Evolutionary conservation across 2,329 filamentous ascomycete species (phyloP).

Genomic region (Penicillium sp.): DNA sequence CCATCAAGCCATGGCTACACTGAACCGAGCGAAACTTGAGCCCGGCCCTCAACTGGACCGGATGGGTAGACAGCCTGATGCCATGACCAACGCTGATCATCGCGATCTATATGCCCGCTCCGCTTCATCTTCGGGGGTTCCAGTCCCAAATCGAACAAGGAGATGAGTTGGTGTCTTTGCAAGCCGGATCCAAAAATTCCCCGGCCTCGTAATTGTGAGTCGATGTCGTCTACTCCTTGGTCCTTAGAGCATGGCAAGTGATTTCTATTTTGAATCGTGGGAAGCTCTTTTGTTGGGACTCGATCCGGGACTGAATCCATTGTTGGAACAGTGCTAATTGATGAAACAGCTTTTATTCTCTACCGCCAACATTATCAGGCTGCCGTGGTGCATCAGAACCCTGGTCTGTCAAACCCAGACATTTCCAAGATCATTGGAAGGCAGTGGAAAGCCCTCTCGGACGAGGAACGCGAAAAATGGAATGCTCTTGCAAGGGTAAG

Average conservation of each 20-base stretch:
- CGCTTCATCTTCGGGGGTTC: constrained; percentile 28
- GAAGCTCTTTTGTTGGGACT: constrained; percentile 15
- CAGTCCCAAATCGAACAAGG: constrained; percentile 35
- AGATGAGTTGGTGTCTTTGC: constrained; percentile 60
- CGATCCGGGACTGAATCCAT: not conserved
- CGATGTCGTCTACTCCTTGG: constrained; percentile 15
- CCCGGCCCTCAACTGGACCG: not conserved
- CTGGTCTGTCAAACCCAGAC: constrained; percentile 88
- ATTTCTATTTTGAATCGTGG: constrained; percentile 15
- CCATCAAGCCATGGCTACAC: constrained; percentile 24
- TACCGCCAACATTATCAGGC: constrained; percentile 92
- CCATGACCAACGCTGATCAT: constrained; percentile 20
- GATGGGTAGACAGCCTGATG: constrained; percentile 9
- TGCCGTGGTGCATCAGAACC: constrained; percentile 71
- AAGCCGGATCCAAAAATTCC: constrained; percentile 67
- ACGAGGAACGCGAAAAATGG: constrained; percentile 76
- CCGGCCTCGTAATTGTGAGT: constrained; percentile 64
- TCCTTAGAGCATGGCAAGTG: constrained; percentile 21
- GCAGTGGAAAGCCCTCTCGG: constrained; percentile 75
- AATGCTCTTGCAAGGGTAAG: constrained; percentile 75
- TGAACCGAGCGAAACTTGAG: constrained; percentile 19
- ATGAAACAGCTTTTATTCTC: constrained; percentile 81
- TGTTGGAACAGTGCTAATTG: not conserved
- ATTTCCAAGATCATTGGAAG: constrained; percentile 96
- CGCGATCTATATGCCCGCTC: constrained; percentile 26